Percentiles rank a stretch among this genome's conserved stretches.
Conservation (phyloP, 768 basidiomycete genomes). For the Leccinum disarticulatum region DNA sequence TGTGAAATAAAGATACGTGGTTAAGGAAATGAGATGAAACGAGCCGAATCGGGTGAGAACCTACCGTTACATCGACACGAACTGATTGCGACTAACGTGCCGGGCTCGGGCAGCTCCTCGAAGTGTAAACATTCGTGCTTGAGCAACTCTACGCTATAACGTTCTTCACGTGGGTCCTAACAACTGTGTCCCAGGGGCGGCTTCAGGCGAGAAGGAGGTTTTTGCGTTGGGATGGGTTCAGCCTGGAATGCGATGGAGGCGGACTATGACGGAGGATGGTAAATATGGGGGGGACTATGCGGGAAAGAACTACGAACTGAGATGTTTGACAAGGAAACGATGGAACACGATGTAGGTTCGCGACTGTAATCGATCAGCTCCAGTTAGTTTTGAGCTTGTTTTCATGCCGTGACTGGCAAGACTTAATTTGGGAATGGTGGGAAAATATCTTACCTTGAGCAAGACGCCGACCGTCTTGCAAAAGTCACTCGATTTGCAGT, state of each 20-base stretch:
- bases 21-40: too few relatives aligned
- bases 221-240: conserved; percentile 15
- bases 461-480: conserved; percentile 90
- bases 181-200: conserved; percentile 83
- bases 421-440: background rate
- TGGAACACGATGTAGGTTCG: conserved; percentile 75
- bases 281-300: conserved; percentile 39
- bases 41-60: too few relatives aligned
- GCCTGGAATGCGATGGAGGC: conserved; percentile 13
- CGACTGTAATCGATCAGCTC: conserved; percentile 88
- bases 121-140: conserved; percentile 65
- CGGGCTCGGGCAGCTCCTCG: conserved; percentile 81
- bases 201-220: conserved; percentile 33
- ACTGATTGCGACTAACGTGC: conserved; percentile 92
- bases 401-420: background rate
- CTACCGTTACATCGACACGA: conserved; percentile 69
- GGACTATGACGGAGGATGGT: conserved; percentile 17
- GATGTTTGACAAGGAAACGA: conserved; percentile 85
- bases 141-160: too few relatives aligned
- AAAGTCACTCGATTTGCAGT: conserved; percentile 97
- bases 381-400: conserved; percentile 67
- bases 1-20: too few relatives aligned
- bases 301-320: conserved; percentile 66
- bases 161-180: conserved; percentile 58
- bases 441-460: conserved; percentile 65